Base-by-base conservation (phyloP, 345 rosid genomes). In the Punica granatum region DNA sequence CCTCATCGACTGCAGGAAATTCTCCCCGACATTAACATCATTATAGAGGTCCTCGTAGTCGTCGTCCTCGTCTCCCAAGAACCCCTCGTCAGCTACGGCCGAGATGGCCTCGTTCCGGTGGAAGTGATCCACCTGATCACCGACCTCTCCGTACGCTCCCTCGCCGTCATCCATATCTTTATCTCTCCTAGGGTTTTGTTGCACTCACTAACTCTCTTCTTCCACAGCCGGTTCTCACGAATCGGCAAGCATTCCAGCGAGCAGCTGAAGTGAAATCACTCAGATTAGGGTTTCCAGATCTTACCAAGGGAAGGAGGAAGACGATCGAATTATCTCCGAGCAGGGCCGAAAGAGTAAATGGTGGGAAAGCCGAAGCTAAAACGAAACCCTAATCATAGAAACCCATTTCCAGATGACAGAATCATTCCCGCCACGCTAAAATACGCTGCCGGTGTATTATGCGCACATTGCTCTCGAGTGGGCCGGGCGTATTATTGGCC, bases 11-110 rank as follows among this genome's bases (percentile, higher is more conserved):
- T 88, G 92, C 49, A 85, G 80, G 79, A 90, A 90, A 35, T 83
- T 86, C 80, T 86, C 92, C 41, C 95, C 90, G 4, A 90, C 89
- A 70, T 90, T 90, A 35, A 90, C 97, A 63, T 90, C 92, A 63
- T 84, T 88, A 62, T 90, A 88, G 23, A 88, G 77, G 78, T 90
- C 95, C 67, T 90, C 91, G 19, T 85, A 90, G 65, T 90, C 97
- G 25, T 88, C 97, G 6, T 88, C 97, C 58, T 86, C 86, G 34
- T 85, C 87, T 37, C 78, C 90, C 19, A 87, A 60, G 60, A 90
- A 82, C 1, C 81, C 89, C 1, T 86, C 97, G 23, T 90, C 94
- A 0, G 89, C 83, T 31, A 88, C 85, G 19, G 92, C 92, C 10
- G 90, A 82, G 53, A 88, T 88, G 64, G 85, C 87, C 69, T 84